Percentiles rank a stretch among this genome's conserved stretches.
Conservation (phyloP, 768 basidiomycete genomes). For the Serpula lacrymans region DNA sequence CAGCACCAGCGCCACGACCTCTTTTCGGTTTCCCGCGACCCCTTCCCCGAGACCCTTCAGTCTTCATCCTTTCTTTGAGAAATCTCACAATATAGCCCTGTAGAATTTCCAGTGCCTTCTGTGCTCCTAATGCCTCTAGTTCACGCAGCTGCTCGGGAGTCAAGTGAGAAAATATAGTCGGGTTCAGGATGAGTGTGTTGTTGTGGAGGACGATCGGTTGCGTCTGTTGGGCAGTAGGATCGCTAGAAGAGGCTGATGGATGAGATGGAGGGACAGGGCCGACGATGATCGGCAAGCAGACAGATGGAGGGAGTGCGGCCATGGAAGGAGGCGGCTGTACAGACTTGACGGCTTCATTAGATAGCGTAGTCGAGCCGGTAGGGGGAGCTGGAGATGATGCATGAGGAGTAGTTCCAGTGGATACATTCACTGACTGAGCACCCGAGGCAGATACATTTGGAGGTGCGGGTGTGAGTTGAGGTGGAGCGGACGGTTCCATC, state of each 20-base stretch:
- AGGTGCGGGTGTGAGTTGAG: slow-evolving; percentile 9
- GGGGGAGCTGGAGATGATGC: slow-evolving; percentile 17
- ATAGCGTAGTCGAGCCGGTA: slow-evolving; percentile 12
- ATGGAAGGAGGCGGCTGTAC: slow-evolving; percentile 12
- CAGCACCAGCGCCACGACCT: slow-evolving; percentile 3
- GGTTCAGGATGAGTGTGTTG: slow-evolving; percentile 80
- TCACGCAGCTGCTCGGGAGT: slow-evolving; percentile 69
- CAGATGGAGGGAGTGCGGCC: slow-evolving; percentile 33
- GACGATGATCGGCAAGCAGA: slow-evolving; percentile 74
- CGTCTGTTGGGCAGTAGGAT: slow-evolving; percentile 33
- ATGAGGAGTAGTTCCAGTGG: slow-evolving; percentile 17
- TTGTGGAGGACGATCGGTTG: slow-evolving; percentile 81
- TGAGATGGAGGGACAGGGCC: slow-evolving; percentile 68
- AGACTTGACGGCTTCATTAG: slow-evolving; percentile 14
- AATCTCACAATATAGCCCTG: slow-evolving; percentile 84
- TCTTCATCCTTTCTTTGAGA: slow-evolving; percentile 68
- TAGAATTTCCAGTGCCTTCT: slow-evolving; percentile 75
- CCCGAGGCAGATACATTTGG: slow-evolving; percentile 8
- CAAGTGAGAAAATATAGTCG: slow-evolving; percentile 77
- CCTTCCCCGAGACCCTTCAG: slow-evolving; percentile 32
- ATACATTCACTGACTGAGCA: too few species aligned
- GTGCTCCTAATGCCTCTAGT: slow-evolving; percentile 76
- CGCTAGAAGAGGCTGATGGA: slow-evolving; percentile 39
- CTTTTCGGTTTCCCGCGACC: slow-evolving; percentile 19
- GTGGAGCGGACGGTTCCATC: slow-evolving; percentile 12